These are phyloP conservation scores for Rhododendron ovatum DNA, from an alignment of 148 eudicot genomes.

Conservation along the genomic window DNA sequence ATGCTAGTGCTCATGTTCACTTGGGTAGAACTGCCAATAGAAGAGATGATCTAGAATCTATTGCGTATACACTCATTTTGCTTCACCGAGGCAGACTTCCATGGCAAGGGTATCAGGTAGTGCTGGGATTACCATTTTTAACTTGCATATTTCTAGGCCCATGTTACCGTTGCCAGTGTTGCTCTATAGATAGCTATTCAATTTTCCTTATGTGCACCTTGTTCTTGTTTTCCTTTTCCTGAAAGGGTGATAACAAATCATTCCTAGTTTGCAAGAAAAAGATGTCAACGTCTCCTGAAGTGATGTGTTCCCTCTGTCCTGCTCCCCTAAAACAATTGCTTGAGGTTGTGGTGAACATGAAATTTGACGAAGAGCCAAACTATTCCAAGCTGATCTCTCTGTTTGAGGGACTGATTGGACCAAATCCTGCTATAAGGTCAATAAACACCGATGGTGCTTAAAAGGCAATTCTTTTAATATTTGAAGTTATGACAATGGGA, in stretches of 20 bases:
- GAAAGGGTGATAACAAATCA: conserved; percentile 81
- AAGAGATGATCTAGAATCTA: conserved; percentile 91
- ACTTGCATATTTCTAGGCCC: neutral
- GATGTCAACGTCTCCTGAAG: conserved; percentile 83
- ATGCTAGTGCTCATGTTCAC: conserved; percentile 95
- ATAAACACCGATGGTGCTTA: conserved; percentile 89
- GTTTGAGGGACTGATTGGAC: conserved; percentile 69
- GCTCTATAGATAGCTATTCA: neutral
- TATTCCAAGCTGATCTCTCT: conserved; percentile 77
- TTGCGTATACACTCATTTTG: conserved; percentile 85
- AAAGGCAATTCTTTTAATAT: conserved; percentile 37
- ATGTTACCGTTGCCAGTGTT: neutral
- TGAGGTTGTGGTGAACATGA: conserved; percentile 76
- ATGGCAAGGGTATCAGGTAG: conserved; percentile 93
- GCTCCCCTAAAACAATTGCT: conserved; percentile 67
- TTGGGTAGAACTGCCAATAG: conserved; percentile 92
- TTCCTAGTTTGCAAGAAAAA: conserved; percentile 89
- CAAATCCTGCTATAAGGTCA: conserved; percentile 76
- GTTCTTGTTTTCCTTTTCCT: conserved; percentile 1
- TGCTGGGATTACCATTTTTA: neutral
- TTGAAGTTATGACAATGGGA: neutral
- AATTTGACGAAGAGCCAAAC: conserved; percentile 91
- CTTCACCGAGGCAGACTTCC: conserved; percentile 86
- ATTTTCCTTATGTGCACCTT: neutral
- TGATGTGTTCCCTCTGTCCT: conserved; percentile 68